phyloP scores from a whole-genome alignment of 23 red algal species.

The Chondrus crispus region DNA sequence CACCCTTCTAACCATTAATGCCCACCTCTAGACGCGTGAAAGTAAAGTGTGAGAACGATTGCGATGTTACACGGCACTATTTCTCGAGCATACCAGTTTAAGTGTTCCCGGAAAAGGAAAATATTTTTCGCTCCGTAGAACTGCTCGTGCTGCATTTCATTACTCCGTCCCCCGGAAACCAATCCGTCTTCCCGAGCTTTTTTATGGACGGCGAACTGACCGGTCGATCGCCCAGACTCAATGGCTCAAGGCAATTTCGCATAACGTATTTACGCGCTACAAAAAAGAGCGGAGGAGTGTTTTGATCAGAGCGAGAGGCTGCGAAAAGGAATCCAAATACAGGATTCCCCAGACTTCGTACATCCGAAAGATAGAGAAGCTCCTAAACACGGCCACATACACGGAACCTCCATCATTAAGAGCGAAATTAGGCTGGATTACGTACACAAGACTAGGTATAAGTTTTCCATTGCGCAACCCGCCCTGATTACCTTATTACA shows the following conservation, averaged over 20 bases:
- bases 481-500: too few species aligned
- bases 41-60: neutral
- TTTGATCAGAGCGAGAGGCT: neutral
- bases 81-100: neutral
- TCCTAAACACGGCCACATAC: too few species aligned
- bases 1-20: conserved; percentile 9
- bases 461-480: too few species aligned
- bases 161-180: neutral
- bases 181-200: neutral
- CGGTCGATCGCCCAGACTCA: neutral
- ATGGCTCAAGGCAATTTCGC: neutral
- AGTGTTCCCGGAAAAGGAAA: neutral
- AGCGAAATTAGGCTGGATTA: too few species aligned
- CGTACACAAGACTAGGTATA: too few species aligned
- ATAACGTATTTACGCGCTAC: neutral
- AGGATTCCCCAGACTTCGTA: too few species aligned
- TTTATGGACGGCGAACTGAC: neutral
- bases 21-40: neutral
- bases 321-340: too few species aligned
- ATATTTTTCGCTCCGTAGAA: neutral
- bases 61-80: neutral
- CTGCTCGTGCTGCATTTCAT: neutral
- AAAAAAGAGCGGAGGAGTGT: neutral
- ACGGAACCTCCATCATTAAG: too few species aligned
- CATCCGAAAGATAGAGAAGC: too few species aligned